phyloP scores from a whole-genome alignment of 2,329 filamentous ascomycete species.

The Trichoderma guizhouense region DNA sequence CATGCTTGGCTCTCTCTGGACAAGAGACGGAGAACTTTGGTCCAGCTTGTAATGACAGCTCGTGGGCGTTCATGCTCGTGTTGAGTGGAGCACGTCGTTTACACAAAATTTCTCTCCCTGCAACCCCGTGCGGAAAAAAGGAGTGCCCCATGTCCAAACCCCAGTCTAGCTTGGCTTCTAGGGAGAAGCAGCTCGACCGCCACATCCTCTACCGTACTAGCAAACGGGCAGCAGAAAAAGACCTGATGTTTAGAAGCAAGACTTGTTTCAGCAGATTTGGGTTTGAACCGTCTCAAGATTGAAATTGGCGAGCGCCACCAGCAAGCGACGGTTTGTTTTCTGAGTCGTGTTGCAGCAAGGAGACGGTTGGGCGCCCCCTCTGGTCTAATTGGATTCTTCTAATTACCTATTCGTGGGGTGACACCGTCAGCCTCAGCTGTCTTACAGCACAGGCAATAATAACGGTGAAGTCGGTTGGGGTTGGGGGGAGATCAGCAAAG shows the following conservation, averaged over 20 bases:
- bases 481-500: constrained; percentile 12
- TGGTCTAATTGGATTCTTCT: neutral
- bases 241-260: neutral
- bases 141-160: constrained; percentile 3
- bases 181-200: constrained; percentile 8
- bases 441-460: neutral
- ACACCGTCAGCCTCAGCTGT: neutral
- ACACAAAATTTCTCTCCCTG: constrained; percentile 14
- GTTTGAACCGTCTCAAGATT: neutral
- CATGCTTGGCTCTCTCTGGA: neutral
- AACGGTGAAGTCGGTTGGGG: neutral
- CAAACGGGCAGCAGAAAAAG: neutral
- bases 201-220: neutral
- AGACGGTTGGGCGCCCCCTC: neutral
- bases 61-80: constrained; percentile 15
- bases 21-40: neutral
- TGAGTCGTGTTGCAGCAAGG: neutral
- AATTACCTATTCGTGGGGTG: neutral
- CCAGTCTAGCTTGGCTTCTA: neutral
- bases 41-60: neutral
- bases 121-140: constrained; percentile 14
- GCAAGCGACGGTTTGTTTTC: neutral
- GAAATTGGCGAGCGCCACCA: neutral
- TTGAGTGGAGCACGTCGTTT: constrained; percentile 9
- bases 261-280: neutral